A percentile compares a stretch with the other conserved stretches of the same genome.
phyloP scores from a whole-genome alignment of 148 eudicot species.

The Nyssa sinensis region DNA sequence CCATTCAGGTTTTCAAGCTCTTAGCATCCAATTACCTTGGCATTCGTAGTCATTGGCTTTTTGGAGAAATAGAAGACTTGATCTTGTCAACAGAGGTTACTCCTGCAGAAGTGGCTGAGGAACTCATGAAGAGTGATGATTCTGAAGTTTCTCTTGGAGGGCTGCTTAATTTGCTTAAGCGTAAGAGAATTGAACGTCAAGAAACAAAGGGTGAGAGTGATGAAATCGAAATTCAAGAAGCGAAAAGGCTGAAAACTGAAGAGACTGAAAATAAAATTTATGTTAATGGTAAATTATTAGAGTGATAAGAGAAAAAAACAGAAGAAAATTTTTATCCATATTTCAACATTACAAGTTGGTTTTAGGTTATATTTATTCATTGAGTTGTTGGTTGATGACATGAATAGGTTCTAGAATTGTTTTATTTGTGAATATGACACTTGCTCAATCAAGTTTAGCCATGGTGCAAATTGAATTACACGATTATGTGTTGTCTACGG shows the following conservation, averaged over 20 bases:
- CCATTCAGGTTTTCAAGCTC: neutral
- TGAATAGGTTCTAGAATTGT: no score
- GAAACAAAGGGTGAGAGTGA: neutral
- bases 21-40: conserved; percentile 8
- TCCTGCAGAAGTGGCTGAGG: conserved; percentile 15
- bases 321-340: no score
- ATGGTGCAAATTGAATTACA: no score
- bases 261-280: no score
- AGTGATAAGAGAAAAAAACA: no score
- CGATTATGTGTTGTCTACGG: no score
- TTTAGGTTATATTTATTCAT: no score
- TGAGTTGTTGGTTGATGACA: no score
- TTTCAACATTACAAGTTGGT: no score
- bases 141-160: conserved; percentile 1
- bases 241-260: neutral
- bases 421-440: no score
- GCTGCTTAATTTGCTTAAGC: conserved; percentile 1
- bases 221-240: neutral
- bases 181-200: conserved; percentile 5
- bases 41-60: neutral
- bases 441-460: no score
- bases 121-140: conserved; percentile 16
- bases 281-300: no score
- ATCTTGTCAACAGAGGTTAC: neutral
- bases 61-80: neutral